phyloP scores from a whole-genome alignment of 768 basidiomycete species.

The Austroboletus eburneus region DNA sequence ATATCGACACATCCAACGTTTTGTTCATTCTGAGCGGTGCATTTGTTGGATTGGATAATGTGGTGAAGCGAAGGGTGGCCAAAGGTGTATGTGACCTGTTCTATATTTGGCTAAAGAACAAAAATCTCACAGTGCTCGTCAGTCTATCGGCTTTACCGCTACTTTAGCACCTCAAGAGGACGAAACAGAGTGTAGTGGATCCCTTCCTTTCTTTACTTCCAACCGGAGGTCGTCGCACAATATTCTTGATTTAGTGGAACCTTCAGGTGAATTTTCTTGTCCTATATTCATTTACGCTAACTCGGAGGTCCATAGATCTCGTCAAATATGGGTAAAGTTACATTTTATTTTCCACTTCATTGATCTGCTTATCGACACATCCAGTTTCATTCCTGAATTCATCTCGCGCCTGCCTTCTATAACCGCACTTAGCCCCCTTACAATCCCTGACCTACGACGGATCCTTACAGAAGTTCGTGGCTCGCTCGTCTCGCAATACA shows the following conservation, averaged over 20 bases:
- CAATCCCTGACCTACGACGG: conserved; percentile 77
- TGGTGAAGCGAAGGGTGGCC: conserved; percentile 74
- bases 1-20: conserved; percentile 85
- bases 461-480: conserved; percentile 92
- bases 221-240: conserved; percentile 55
- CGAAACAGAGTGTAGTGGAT: conserved; percentile 34
- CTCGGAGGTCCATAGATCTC: conserved; percentile 50
- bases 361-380: conserved; percentile 4
- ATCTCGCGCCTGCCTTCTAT: conserved; percentile 91
- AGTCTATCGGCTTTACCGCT: conserved; percentile 90
- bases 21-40: conserved; percentile 96
- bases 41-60: conserved; percentile 84
- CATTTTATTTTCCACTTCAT: background rate
- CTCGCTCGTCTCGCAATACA: conserved; percentile 87
- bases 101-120: background rate
- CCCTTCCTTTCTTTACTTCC: conserved; percentile 73
- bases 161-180: conserved; percentile 39
- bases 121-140: conserved; percentile 3
- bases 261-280: conserved; percentile 43
- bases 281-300: background rate
- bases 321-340: conserved; percentile 69
- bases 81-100: conserved; percentile 64
- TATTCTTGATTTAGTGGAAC: conserved; percentile 67
- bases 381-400: conserved; percentile 94
- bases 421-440: conserved; percentile 76